These are phyloP conservation scores for Chlorella variabilis DNA, from an alignment of 163 green algal genomes.

Conservation along the genomic window DNA sequence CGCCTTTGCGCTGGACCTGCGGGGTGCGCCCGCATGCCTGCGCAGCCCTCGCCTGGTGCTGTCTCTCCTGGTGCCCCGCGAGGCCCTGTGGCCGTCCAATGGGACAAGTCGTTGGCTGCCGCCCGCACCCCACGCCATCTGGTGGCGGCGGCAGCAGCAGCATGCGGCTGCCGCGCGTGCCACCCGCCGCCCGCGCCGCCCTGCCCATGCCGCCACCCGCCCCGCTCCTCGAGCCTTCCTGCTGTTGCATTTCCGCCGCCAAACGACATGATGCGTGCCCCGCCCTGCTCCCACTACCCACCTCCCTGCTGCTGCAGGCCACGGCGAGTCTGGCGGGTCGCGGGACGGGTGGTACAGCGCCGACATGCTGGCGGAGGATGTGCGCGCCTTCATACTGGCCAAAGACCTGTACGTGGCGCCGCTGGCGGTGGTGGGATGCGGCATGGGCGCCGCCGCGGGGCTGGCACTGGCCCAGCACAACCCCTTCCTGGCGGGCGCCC, in stretches of 20 bases:
- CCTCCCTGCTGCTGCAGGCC: slow-evolving; percentile 12
- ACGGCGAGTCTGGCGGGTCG: slow-evolving; percentile 44
- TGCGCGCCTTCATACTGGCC: slow-evolving; percentile 48
- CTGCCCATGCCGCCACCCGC: too few relatives aligned
- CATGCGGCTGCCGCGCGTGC: too few relatives aligned
- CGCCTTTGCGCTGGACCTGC: slow-evolving; percentile 36
- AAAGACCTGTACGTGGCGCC: slow-evolving; percentile 53
- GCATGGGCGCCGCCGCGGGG: slow-evolving; percentile 44
- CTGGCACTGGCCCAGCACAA: slow-evolving; percentile 30
- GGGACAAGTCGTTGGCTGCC: too few relatives aligned
- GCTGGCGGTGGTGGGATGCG: slow-evolving; percentile 46
- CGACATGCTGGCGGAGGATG: slow-evolving; percentile 44
- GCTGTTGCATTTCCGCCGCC: too few relatives aligned
- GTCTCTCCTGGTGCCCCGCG: not conserved
- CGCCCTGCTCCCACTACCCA: not conserved
- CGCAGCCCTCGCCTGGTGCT: not conserved
- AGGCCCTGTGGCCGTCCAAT: not conserved
- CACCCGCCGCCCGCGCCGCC: too few relatives aligned
- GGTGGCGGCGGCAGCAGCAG: too few relatives aligned
- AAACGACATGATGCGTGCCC: too few relatives aligned
- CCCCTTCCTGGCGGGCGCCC: slow-evolving; percentile 39
- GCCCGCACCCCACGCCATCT: too few relatives aligned
- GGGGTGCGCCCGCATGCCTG: slow-evolving; percentile 6
- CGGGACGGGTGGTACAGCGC: slow-evolving; percentile 31
- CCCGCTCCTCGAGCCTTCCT: too few relatives aligned